A percentile compares a stretch with the other conserved stretches of the same genome.
These are phyloP conservation scores for Fusarium sp. DNA, from an alignment of 2,329 filamentous ascomycete genomes.

Conservation along the genomic window DNA sequence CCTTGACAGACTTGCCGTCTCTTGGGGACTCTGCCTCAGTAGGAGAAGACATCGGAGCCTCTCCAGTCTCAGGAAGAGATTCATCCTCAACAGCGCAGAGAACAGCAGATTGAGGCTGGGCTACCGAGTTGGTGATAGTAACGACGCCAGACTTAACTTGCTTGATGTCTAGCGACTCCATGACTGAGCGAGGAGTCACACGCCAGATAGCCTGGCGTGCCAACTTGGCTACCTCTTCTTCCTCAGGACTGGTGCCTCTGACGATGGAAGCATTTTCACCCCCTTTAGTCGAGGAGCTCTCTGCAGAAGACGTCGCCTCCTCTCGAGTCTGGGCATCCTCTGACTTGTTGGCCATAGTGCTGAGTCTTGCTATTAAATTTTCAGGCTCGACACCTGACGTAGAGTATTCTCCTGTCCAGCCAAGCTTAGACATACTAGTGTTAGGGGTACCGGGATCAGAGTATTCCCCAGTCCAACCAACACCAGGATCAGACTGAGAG, in stretches of 20 bases:
- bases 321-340: background rate
- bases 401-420: background rate
- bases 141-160: background rate
- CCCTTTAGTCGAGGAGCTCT: background rate
- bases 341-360: background rate
- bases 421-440: background rate
- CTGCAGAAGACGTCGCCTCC: accelerated
- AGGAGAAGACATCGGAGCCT: background rate
- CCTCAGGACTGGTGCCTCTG: background rate
- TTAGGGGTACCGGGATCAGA: background rate
- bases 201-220: background rate
- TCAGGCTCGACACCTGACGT: background rate
- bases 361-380: background rate
- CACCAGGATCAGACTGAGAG: background rate
- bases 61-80: background rate
- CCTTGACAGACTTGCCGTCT: no score
- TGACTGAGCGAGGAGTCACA: background rate
- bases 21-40: no score
- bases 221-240: background rate
- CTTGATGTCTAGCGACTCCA: background rate
- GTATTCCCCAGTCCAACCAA: background rate
- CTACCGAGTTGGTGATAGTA: background rate
- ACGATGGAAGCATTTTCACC: no score
- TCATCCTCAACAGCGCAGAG: accelerated
- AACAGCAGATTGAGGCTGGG: background rate